These are phyloP conservation scores for Claviceps spartinae DNA, from an alignment of 2,329 filamentous ascomycete genomes.

Conservation along the genomic window DNA sequence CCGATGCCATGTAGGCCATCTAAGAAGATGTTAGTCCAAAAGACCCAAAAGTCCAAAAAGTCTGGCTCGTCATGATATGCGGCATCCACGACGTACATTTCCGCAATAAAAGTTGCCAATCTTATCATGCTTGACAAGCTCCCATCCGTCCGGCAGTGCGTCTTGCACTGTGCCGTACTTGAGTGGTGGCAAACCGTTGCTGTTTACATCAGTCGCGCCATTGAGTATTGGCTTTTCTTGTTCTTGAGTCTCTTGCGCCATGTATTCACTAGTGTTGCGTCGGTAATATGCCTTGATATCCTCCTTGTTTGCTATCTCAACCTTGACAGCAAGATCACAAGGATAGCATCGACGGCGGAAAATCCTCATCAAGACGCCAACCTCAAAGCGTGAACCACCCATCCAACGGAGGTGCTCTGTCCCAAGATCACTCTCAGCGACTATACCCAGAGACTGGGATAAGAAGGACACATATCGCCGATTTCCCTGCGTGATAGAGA, in stretches of 20 bases:
- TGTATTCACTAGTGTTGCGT: slow-evolving; percentile 26
- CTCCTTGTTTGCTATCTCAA: slow-evolving; percentile 64
- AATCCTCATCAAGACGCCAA: slow-evolving; percentile 67
- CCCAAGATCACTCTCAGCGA: slow-evolving; percentile 79
- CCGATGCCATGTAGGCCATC: slow-evolving; percentile 85
- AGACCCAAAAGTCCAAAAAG: not conserved
- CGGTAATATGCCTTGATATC: slow-evolving; percentile 62
- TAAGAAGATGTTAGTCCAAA: slow-evolving; percentile 17
- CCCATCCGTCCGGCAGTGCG: slow-evolving; percentile 64
- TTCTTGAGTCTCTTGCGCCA: not conserved
- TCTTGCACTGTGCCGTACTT: slow-evolving; percentile 71
- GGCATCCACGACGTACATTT: slow-evolving; percentile 43
- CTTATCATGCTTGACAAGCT: slow-evolving; percentile 56
- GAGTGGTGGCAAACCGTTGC: slow-evolving; percentile 53
- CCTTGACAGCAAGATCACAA: slow-evolving; percentile 75
- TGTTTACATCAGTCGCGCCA: slow-evolving; percentile 11
- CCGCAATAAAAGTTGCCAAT: slow-evolving; percentile 89
- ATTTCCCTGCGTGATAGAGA: slow-evolving; percentile 74
- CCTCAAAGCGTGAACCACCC: slow-evolving; percentile 72
- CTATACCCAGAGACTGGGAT: slow-evolving; percentile 77
- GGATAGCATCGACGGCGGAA: slow-evolving; percentile 70
- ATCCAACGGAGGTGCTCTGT: slow-evolving; percentile 92
- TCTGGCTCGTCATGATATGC: no score
- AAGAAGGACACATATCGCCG: slow-evolving; percentile 71
- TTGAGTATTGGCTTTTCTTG: not conserved